These are phyloP conservation scores for Russula sp. DNA, from an alignment of 768 basidiomycete genomes.

Conservation along the genomic window DNA sequence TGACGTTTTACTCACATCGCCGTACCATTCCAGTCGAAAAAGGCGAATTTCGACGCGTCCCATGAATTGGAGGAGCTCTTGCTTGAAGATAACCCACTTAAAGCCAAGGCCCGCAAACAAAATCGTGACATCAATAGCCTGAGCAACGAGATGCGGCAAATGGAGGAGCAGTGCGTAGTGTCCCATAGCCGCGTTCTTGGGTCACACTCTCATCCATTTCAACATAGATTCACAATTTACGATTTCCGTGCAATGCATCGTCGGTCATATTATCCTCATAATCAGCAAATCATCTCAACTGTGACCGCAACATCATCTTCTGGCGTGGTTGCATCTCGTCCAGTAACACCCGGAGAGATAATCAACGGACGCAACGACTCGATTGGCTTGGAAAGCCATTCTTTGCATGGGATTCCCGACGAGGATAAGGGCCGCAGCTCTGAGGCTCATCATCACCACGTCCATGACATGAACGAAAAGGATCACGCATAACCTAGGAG, in stretches of 20 bases:
- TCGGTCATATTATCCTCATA: conserved; percentile 84
- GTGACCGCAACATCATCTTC: conserved; percentile 72
- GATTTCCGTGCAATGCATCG: conserved; percentile 91
- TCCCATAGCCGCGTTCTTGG: not conserved
- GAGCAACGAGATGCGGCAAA: conserved; percentile 88
- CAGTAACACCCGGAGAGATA: conserved; percentile 47
- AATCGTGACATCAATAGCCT: conserved; percentile 76
- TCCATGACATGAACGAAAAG: conserved; percentile 13
- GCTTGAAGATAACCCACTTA: conserved; percentile 93
- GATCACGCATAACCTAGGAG: not conserved
- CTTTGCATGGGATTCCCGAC: not conserved
- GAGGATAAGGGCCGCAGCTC: conserved; percentile 9
- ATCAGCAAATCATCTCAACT: conserved; percentile 54
- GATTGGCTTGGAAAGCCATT: conserved; percentile 2
- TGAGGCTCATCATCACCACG: conserved; percentile 6
- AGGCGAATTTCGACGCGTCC: conserved; percentile 98
- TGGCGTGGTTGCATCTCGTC: conserved; percentile 62
- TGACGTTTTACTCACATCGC: conserved; percentile 15
- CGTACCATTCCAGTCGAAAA: conserved; percentile 70
- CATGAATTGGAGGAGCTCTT: conserved; percentile 95
- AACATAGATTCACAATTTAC: conserved; percentile 74
- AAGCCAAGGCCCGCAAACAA: conserved; percentile 86
- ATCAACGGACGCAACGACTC: conserved; percentile 18
- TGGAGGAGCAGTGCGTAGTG: conserved; percentile 87
- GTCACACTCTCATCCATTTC: not conserved